phyloP scores from a whole-genome alignment of 345 rosid genomes.

The Aegle marmelos region DNA sequence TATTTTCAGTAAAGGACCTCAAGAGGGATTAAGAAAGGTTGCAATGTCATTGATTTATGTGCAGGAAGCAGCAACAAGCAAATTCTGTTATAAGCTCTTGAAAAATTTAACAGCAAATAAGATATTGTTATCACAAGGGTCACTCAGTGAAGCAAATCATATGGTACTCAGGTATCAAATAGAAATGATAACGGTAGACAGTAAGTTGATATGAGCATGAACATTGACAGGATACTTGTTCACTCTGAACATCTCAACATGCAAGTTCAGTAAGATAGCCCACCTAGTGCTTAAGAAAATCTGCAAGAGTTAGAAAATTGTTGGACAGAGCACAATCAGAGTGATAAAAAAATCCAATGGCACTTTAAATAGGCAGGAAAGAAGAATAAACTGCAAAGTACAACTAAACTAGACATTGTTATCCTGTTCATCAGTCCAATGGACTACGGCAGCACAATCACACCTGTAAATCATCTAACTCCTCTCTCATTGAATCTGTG shows the following conservation, averaged over 20 bases:
- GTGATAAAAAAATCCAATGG: not conserved
- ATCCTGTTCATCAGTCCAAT: not conserved
- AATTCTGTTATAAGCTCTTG: not conserved
- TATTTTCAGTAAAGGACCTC: conserved; percentile 56
- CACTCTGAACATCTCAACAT: conserved; percentile 97
- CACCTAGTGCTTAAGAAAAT: conserved; percentile 97
- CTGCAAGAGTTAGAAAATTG: conserved; percentile 38
- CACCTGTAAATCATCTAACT: conserved; percentile 96
- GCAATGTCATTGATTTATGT: conserved; percentile 3
- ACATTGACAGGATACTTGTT: conserved; percentile 86
- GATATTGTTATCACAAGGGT: not conserved
- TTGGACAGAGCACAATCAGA: not conserved
- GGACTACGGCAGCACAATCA: not conserved
- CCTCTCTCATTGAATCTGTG: conserved; percentile 96
- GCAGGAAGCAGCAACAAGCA: not conserved
- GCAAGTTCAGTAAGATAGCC: conserved; percentile 96
- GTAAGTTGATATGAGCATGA: conserved; percentile 9
- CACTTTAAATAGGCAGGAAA: not conserved
- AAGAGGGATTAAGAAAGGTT: conserved; percentile 12
- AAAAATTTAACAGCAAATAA: not conserved
- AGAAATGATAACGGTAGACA: not conserved
- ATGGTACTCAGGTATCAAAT: not conserved
- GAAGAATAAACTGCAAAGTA: conserved; percentile 9
- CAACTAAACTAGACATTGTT: not conserved
- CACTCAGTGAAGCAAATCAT: not conserved